These are phyloP conservation scores for Boletus eberwhitei DNA, from an alignment of 768 basidiomycete genomes.

Conservation along the genomic window DNA sequence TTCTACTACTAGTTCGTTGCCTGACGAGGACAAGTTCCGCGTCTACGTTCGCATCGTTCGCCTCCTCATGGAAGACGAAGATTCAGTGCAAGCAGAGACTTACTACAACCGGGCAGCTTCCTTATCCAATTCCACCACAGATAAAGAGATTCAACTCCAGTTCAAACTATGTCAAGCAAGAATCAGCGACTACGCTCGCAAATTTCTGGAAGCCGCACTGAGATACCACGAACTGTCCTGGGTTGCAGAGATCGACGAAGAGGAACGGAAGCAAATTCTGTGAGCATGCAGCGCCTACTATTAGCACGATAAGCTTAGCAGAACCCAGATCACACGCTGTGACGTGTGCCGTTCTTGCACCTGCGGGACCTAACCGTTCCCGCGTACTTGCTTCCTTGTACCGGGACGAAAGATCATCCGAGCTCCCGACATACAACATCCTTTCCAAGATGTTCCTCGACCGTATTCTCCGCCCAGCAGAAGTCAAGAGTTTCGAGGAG, in stretches of 20 bases:
- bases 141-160: conserved; percentile 75
- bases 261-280: conserved; percentile 89
- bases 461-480: conserved; percentile 86
- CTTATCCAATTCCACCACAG: conserved; percentile 73
- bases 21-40: conserved; percentile 83
- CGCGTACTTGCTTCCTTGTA: conserved; percentile 89
- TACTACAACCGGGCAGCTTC: conserved; percentile 96
- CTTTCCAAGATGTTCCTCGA: conserved; percentile 98
- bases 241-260: conserved; percentile 88
- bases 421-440: conserved; percentile 82
- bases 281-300: conserved; percentile 39
- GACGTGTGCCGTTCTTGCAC: conserved; percentile 93
- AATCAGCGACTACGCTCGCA: conserved; percentile 87
- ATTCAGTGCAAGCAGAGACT: conserved; percentile 95
- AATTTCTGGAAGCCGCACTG: conserved; percentile 91
- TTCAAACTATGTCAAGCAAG: conserved; percentile 95
- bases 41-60: conserved; percentile 94
- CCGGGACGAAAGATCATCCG: conserved; percentile 84
- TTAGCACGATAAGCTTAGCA: conserved; percentile 6
- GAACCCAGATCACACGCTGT: conserved; percentile 76
- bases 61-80: conserved; percentile 91
- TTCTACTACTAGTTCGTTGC: conserved; percentile 43
- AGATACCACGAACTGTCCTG: conserved; percentile 95
- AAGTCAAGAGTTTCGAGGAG: conserved; percentile 86
- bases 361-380: conserved; percentile 94